Conservation (phyloP, 768 basidiomycete genomes). For the Dacryopinax spathularia region DNA sequence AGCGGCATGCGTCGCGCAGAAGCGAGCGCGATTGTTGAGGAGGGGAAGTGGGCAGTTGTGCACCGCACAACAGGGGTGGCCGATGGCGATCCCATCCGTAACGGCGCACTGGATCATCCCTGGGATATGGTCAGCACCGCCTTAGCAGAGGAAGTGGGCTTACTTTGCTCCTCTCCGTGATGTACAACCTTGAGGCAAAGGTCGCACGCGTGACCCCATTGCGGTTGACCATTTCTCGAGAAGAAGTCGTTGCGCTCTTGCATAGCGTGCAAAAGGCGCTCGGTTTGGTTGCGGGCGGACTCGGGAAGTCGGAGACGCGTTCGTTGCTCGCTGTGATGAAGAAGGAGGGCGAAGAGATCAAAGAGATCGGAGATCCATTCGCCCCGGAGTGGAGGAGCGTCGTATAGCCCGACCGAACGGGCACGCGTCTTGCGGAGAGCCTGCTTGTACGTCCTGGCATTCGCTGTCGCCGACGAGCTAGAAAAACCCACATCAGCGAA, state of each 20-base stretch:
- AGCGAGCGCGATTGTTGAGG: no score
- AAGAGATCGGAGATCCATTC: slow-evolving; percentile 21
- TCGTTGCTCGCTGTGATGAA: slow-evolving; percentile 13
- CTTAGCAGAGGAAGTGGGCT: slow-evolving; percentile 1
- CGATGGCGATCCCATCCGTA: slow-evolving; percentile 1
- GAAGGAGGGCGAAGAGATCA: slow-evolving; percentile 15
- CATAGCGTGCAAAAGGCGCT: slow-evolving; percentile 16
- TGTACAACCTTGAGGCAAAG: slow-evolving; percentile 16
- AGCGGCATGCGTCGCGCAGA: no score
- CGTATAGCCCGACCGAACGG: slow-evolving; percentile 6
- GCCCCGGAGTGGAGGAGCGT: slow-evolving; percentile 10
- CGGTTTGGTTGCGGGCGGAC: slow-evolving; percentile 11
- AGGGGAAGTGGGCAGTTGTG: no score
- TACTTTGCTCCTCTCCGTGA: slow-evolving; percentile 11
- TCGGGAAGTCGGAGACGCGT: slow-evolving; percentile 13
- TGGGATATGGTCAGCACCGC: background rate
- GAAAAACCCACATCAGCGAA: no score
- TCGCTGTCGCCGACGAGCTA: slow-evolving; percentile 22
- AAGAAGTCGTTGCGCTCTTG: slow-evolving; percentile 19
- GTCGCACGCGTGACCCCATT: slow-evolving; percentile 23
- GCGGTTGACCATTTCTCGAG: no score
- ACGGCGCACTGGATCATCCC: slow-evolving; percentile 4
- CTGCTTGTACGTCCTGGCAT: slow-evolving; percentile 22
- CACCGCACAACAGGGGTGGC: no score
- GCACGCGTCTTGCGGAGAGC: slow-evolving; percentile 5